Evolutionary conservation across 2,329 filamentous ascomycete genomes (phyloP).

Genomic region (Penicillium thymicola): DNA sequence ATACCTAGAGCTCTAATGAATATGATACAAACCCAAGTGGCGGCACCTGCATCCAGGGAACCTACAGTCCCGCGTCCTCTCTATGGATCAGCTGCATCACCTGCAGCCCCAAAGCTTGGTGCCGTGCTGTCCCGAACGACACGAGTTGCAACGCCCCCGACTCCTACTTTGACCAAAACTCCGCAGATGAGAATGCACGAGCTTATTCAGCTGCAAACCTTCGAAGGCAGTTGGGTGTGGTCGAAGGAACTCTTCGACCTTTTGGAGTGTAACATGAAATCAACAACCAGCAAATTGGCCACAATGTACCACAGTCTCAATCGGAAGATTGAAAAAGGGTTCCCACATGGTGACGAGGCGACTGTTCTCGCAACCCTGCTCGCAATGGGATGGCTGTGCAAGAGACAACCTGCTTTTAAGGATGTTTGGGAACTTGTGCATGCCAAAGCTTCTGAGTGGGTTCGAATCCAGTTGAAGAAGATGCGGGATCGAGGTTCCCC

Average conservation of each 20-base stretch:
- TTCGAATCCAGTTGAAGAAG: background rate
- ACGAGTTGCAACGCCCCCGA: background rate
- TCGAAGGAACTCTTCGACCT: constrained; percentile 21
- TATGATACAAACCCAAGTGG: too few relatives aligned
- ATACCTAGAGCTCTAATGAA: too few relatives aligned
- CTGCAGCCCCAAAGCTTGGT: background rate
- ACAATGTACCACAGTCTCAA: background rate
- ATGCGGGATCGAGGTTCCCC: background rate
- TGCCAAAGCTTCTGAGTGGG: constrained; percentile 17
- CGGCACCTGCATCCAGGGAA: background rate
- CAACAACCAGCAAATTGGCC: background rate
- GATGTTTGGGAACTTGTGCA: constrained; percentile 18
- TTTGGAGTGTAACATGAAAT: constrained; percentile 9
- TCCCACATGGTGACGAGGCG: background rate
- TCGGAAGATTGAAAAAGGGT: background rate
- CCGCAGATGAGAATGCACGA: constrained; percentile 18
- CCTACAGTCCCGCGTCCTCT: background rate
- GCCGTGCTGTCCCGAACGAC: background rate
- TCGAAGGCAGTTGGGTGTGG: constrained; percentile 54
- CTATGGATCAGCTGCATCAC: too few relatives aligned
- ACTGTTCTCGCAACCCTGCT: constrained; percentile 15
- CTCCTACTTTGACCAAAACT: background rate
- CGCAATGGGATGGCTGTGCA: constrained; percentile 10
- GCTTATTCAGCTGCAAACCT: constrained; percentile 56
- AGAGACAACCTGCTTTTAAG: background rate